Evolutionary conservation across 192 early-diverging fungal species (phyloP), one percentile per base, ranked within the genome.

Genomic region (Dimargaris xerosporica): DNA sequence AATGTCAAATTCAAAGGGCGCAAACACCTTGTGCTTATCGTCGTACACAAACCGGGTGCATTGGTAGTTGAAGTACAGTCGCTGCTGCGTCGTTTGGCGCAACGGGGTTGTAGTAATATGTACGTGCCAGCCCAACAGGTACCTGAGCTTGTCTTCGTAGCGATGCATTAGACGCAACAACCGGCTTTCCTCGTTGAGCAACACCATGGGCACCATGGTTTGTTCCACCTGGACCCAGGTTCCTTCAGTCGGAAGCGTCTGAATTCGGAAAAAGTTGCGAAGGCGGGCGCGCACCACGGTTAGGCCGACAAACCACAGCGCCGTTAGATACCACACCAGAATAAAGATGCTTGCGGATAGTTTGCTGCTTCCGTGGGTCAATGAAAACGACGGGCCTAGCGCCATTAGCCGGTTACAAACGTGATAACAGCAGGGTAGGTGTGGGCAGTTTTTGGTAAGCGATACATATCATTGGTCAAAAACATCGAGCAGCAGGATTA

Each of bases 301-400:
- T 28, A 74, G 52, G 19, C 42, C 44, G 2, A 75, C 67, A 25
- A 82, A 79, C 89, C 87, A 89, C n/a, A 82, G 62, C 19, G 69
- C 78, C 6, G 78, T 68, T 31, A 88, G 50, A 62, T 88, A 84
- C 89, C 89, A 91, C 19, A 87, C 73, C 48, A 84, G 68, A 60
- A 84, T 81, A 68, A 88, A 84, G 43, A 82, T 78, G 17, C 73
- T 68, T 21, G 78, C 80, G 9, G 80, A 79, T 25, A 80, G 70
- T n/a, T n/a, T n/a, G n/a, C n/a, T n/a, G n/a, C n/a, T n/a, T n/a
- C n/a, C n/a, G n/a, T n/a, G n/a, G n/a, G n/a, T n/a, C n/a, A n/a
- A n/a, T n/a, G n/a, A n/a, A n/a, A n/a, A n/a, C n/a, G n/a, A n/a
- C n/a, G n/a, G n/a, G n/a, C n/a, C n/a, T n/a, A n/a, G n/a, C n/a